phyloP scores from a whole-genome alignment of 2,329 filamentous ascomycete genomes.

The Penicillium sclerotiorum region DNA sequence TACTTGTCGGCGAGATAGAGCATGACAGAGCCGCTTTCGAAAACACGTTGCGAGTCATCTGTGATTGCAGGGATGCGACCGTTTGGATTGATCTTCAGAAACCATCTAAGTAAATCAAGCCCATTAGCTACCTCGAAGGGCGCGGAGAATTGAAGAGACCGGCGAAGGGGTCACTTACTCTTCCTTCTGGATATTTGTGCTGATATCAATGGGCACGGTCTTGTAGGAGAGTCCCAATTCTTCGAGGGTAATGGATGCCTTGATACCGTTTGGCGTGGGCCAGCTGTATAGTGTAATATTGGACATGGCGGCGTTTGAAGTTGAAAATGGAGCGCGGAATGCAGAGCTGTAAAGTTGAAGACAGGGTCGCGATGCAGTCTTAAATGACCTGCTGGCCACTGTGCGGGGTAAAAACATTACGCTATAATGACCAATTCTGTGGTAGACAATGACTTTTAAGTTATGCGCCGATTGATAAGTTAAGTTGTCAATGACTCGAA shows the following conservation, averaged over 20 bases:
- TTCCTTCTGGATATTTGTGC: slow-evolving; percentile 49
- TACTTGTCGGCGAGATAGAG: slow-evolving; percentile 50
- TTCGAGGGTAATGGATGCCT: slow-evolving; percentile 41
- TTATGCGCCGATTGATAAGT: too few species aligned
- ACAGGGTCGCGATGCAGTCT: too few species aligned
- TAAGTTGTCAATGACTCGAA: too few species aligned
- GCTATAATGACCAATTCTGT: too few species aligned
- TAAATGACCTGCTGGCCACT: too few species aligned
- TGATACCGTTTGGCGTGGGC: slow-evolving; percentile 38
- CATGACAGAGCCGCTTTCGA: slow-evolving; percentile 51
- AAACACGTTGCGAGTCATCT: slow-evolving; percentile 44
- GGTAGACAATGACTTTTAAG: too few species aligned
- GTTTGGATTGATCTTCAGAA: slow-evolving; percentile 53
- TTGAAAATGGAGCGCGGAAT: slow-evolving; percentile 10
- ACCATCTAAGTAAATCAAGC: slow-evolving; percentile 37
- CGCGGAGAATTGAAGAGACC: not conserved
- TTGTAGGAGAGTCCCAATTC: slow-evolving; percentile 41
- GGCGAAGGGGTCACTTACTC: slow-evolving; percentile 27
- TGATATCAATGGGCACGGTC: slow-evolving; percentile 44
- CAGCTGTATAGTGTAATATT: slow-evolving; percentile 36
- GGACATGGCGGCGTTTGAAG: slow-evolving; percentile 25
- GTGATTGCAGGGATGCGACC: slow-evolving; percentile 52
- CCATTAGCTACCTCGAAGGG: not conserved
- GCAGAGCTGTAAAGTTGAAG: too few species aligned
- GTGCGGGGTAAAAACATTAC: too few species aligned